Conservation (phyloP, 192 early-diverging fungal species). For the Chytriomyces sp. region DNA sequence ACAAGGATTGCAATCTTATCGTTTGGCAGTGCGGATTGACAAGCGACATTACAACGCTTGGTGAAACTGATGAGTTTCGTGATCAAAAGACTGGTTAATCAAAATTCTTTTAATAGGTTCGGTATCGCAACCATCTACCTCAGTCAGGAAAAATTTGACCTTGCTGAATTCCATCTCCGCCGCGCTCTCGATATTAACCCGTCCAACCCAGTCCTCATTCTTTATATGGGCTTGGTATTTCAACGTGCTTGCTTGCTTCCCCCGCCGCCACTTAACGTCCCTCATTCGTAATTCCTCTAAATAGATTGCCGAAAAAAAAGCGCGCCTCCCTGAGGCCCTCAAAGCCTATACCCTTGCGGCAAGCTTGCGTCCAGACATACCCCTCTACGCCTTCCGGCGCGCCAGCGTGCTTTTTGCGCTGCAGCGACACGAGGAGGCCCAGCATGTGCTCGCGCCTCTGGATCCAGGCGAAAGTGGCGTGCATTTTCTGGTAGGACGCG, state of each 20-base stretch:
- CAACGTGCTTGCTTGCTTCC: too few species aligned
- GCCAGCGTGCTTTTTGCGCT: slow-evolving; percentile 66
- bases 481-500: slow-evolving; percentile 64
- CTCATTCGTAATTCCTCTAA: slow-evolving; percentile 19
- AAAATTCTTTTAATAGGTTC: slow-evolving; percentile 55
- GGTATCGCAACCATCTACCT: slow-evolving; percentile 76
- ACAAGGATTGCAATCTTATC: slow-evolving; percentile 72
- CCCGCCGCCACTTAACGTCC: slow-evolving; percentile 26
- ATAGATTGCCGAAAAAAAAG: slow-evolving; percentile 46
- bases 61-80: slow-evolving; percentile 49
- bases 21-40: slow-evolving; percentile 70
- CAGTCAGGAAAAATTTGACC: slow-evolving; percentile 70
- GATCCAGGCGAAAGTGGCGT: slow-evolving; percentile 58
- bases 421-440: slow-evolving; percentile 61
- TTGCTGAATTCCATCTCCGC: slow-evolving; percentile 74
- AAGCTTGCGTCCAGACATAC: slow-evolving; percentile 48
- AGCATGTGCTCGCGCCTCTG: slow-evolving; percentile 63
- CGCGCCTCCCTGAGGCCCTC: slow-evolving; percentile 58
- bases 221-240: slow-evolving; percentile 70
- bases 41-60: slow-evolving; percentile 82
- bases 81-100: background rate
- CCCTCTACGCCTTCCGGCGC: slow-evolving; percentile 67
- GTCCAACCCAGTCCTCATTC: slow-evolving; percentile 70
- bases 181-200: slow-evolving; percentile 74
- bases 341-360: slow-evolving; percentile 64